Evolutionary conservation across 345 rosid species (phyloP).

Genomic region (Salix suchowensis): DNA sequence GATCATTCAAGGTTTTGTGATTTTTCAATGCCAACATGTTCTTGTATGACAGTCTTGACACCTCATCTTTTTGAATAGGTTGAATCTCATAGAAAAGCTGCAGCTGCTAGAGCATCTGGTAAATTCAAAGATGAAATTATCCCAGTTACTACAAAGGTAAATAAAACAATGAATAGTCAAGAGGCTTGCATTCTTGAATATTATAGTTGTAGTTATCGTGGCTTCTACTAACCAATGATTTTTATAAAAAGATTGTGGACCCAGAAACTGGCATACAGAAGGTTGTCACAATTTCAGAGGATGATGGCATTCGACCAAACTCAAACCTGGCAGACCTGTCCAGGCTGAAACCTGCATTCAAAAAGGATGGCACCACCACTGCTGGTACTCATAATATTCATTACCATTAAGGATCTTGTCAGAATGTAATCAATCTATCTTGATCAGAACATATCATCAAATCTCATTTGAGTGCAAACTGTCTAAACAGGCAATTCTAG

Average conservation of each 20-base stretch:
- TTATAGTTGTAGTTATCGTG: background rate
- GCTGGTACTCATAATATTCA: slow-evolving; percentile 53
- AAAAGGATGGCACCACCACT: slow-evolving; percentile 75
- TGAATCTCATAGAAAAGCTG: slow-evolving; percentile 90
- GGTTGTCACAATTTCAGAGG: slow-evolving; percentile 53
- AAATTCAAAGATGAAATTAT: slow-evolving; percentile 87
- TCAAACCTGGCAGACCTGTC: slow-evolving; percentile 60
- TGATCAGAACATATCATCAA: background rate
- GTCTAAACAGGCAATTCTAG: slow-evolving; percentile 71
- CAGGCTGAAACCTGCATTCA: slow-evolving; percentile 82
- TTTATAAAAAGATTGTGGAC: slow-evolving; percentile 56
- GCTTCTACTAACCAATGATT: slow-evolving; percentile 17
- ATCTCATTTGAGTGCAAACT: slow-evolving; percentile 11
- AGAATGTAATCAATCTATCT: background rate
- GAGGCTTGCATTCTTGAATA: background rate
- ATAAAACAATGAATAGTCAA: background rate
- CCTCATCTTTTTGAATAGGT: slow-evolving; percentile 44
- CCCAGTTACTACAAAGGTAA: slow-evolving; percentile 81
- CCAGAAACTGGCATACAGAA: slow-evolving; percentile 77
- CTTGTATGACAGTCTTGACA: slow-evolving; percentile 2
- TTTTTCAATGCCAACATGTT: slow-evolving; percentile 1
- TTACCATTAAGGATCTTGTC: background rate
- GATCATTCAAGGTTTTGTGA: background rate
- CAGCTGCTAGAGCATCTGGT: slow-evolving; percentile 79
- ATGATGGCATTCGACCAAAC: slow-evolving; percentile 82